phyloP scores from a whole-genome alignment of 1,284 basidiomycete genomes.

The Boletus holoroseus region DNA sequence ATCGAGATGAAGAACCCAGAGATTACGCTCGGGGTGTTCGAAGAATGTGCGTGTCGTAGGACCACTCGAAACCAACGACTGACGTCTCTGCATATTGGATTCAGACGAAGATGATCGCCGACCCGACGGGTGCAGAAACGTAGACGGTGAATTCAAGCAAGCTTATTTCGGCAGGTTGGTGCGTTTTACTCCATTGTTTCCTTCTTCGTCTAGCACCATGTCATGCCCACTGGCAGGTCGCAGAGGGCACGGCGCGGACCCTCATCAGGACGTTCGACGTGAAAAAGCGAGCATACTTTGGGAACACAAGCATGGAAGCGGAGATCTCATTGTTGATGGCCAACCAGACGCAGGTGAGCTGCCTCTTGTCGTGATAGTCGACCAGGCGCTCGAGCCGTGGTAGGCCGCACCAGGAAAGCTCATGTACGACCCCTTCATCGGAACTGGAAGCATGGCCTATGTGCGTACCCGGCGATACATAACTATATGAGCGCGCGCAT shows the following conservation, averaged over 20 bases:
- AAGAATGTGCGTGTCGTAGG: slow-evolving; percentile 74
- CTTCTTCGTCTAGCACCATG: not conserved
- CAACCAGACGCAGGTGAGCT: slow-evolving; percentile 78
- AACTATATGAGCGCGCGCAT: slow-evolving; percentile 20
- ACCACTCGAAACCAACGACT: not conserved
- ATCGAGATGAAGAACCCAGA: slow-evolving; percentile 84
- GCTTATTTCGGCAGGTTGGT: slow-evolving; percentile 85
- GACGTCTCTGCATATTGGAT: not conserved
- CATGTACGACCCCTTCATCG: slow-evolving; percentile 95
- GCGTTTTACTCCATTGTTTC: slow-evolving; percentile 36
- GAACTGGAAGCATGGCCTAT: slow-evolving; percentile 95
- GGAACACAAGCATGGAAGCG: slow-evolving; percentile 98
- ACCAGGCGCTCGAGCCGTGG: not conserved
- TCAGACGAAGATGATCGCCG: slow-evolving; percentile 48
- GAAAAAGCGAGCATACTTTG: slow-evolving; percentile 87
- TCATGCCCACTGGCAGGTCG: slow-evolving; percentile 45
- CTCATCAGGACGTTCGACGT: slow-evolving; percentile 75
- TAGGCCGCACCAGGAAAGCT: slow-evolving; percentile 85
- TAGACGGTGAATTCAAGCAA: slow-evolving; percentile 63
- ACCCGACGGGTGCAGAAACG: slow-evolving; percentile 47
- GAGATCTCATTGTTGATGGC: slow-evolving; percentile 95
- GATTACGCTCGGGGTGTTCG: slow-evolving; percentile 74
- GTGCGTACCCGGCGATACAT: slow-evolving; percentile 36
- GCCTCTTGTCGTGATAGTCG: not conserved
- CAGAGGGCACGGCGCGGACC: slow-evolving; percentile 64